These are phyloP conservation scores for Rhamnella rubrinervis DNA, from an alignment of 331 rosid genomes.

Conservation along the genomic window DNA sequence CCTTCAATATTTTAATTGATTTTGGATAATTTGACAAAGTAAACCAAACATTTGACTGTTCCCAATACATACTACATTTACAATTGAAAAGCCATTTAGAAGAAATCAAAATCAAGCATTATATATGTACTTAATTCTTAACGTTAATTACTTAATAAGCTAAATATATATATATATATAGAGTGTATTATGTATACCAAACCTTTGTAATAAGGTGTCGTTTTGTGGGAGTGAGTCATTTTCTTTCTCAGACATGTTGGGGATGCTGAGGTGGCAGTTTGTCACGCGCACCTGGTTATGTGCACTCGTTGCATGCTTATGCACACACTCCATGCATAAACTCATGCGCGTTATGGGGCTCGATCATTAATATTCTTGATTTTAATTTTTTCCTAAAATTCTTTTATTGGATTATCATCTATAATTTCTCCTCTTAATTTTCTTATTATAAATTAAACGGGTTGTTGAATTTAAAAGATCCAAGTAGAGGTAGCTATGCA, in stretches of 20 bases:
- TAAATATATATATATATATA: no score
- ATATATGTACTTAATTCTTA: no score
- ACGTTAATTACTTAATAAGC: no score
- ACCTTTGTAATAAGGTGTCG: constrained; percentile 17
- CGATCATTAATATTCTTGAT: constrained; percentile 28
- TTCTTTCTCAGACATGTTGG: constrained; percentile 19
- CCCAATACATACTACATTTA: background rate
- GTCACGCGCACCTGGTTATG: constrained; percentile 59
- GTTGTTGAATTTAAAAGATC: no score
- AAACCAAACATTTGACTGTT: background rate
- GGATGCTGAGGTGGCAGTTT: constrained; percentile 6
- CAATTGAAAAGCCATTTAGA: no score
- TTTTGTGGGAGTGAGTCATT: constrained; percentile 15
- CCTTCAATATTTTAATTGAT: background rate
- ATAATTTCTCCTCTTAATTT: no score
- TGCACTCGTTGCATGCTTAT: constrained; percentile 11
- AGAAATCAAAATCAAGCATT: no score
- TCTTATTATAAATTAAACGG: no score
- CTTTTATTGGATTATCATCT: no score
- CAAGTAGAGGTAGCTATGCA: no score
- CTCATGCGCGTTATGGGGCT: constrained; percentile 45
- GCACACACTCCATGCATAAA: constrained; percentile 27
- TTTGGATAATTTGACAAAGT: background rate
- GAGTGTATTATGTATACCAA: background rate
- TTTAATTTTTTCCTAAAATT: background rate